Base-by-base conservation (phyloP, 2,329 filamentous ascomycete species). In the Aspergillus fijiensis region DNA sequence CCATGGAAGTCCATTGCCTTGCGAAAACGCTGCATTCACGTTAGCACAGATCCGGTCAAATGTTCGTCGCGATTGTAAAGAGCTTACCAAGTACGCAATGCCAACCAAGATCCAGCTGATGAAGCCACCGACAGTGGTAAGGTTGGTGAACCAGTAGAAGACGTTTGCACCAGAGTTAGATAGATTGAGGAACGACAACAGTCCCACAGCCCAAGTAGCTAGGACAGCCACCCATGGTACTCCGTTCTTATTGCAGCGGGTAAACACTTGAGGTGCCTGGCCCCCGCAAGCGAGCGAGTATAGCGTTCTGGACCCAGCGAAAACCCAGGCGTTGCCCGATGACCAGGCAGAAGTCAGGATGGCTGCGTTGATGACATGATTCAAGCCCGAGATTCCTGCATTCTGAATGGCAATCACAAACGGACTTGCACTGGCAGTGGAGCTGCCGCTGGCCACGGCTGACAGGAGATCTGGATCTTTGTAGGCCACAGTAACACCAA, bases 261-360 rank as follows among this genome's bases (percentile, higher is more conserved):
- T 64, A 59, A 82, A 77, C 42, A 81, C 58, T 55, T 67, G 70
- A 5, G 76, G 77, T 2, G 76, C 75, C 50, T 76, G 69, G 2
- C 75, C 72, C 27, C 67, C 67, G 5, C 76, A 70, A 2, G 84
- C 81, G 16, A 85, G 78, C 2, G 76, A 73, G 65, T 82, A 83
- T 29, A 84, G 74, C 52, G 79, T 79, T 55, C 82, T 77, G 5
- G 80, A 81, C 2, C 77, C 79, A 12, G 77, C 78, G 69, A 80
- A 84, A 49, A 91, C 75, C 67, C 82, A 85, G 63, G 88, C 86
- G 64, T 90, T 91, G 0, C 85, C 87, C 0, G 88, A 82, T 0
- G 87, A 90, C 74, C 85, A 88, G 0, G 87, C 89, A 0, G 87
- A 89, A 0, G 86, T 89, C 60, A 92, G 81, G 64, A 93, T 87